Evolutionary conservation across 495 filamentous ascomycete species (phyloP).

Genomic region (Aspergillus sparsus): DNA sequence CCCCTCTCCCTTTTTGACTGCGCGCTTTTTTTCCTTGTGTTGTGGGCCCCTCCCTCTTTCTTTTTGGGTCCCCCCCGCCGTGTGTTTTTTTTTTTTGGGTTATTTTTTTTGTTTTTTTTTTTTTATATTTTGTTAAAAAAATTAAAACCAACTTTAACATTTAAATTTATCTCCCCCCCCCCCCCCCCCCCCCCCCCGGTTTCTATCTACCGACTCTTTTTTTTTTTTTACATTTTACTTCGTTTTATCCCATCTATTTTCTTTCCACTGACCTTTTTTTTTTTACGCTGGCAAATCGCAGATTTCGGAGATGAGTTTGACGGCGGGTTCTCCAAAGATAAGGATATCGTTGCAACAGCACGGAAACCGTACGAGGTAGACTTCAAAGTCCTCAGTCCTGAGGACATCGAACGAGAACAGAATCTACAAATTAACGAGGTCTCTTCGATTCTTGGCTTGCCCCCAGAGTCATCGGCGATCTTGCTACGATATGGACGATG

Average conservation of each 20-base stretch:
- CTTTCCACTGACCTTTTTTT: slow-evolving; percentile 7
- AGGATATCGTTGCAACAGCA: slow-evolving; percentile 68
- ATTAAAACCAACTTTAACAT: too few relatives aligned
- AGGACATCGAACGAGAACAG: slow-evolving; percentile 80
- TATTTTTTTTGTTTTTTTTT: slow-evolving; percentile 1
- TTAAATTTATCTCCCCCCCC: too few relatives aligned
- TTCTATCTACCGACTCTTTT: too few relatives aligned
- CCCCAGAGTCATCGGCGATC: slow-evolving; percentile 85
- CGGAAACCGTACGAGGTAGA: slow-evolving; percentile 81
- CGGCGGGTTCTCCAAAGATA: slow-evolving; percentile 71
- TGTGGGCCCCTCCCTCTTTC: too few relatives aligned
- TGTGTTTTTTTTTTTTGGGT: too few relatives aligned
- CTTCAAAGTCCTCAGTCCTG: slow-evolving; percentile 75
- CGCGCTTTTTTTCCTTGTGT: too few relatives aligned
- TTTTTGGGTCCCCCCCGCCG: too few relatives aligned
- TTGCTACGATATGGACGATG: slow-evolving; percentile 84
- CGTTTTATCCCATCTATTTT: not conserved
- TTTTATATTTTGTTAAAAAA: too few relatives aligned
- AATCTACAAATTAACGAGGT: slow-evolving; percentile 84
- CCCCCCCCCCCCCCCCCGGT: too few relatives aligned
- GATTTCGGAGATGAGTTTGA: slow-evolving; percentile 79
- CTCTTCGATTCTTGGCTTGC: slow-evolving; percentile 80
- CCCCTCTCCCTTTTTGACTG: too few relatives aligned
- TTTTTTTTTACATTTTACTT: not conserved
- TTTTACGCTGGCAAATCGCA: slow-evolving; percentile 31